Conservation (phyloP, 2,329 filamentous ascomycete species). For the Calonectria pauciramosa region DNA sequence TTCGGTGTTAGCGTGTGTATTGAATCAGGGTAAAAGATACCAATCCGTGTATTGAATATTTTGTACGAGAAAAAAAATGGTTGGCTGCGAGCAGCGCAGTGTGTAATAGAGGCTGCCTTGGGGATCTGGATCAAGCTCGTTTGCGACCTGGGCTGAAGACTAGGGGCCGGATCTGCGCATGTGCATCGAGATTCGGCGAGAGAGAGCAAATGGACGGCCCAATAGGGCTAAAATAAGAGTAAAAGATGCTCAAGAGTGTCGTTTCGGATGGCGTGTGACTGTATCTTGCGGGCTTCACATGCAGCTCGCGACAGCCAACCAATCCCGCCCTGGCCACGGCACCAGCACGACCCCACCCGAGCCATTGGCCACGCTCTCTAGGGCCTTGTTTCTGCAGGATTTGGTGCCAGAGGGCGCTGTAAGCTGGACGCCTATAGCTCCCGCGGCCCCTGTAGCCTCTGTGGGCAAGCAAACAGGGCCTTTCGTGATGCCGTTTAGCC, state of each 20-base stretch:
- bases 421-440: not conserved
- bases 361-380: constrained; percentile 21
- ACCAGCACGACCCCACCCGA: constrained; percentile 13
- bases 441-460: not conserved
- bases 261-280: constrained; percentile 21
- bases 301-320: constrained; percentile 20
- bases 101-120: not conserved
- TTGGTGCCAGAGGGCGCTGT: not conserved
- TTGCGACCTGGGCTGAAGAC: not conserved
- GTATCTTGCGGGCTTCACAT: not conserved
- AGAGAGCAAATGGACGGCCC: not conserved
- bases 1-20: constrained; percentile 9
- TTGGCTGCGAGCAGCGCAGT: constrained; percentile 23
- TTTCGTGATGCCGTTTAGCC: not conserved
- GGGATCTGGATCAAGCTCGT: not conserved
- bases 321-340: constrained; percentile 9
- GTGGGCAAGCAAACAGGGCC: not conserved
- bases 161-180: not conserved
- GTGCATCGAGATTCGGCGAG: not conserved
- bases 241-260: not conserved
- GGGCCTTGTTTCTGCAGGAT: not conserved
- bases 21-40: constrained; percentile 23
- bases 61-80: constrained; percentile 26
- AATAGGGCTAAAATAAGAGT: not conserved
- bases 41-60: constrained; percentile 22